Evolutionary conservation across 805 yeast species (phyloP), one percentile per base, ranked within the genome.

Genomic region (Torulaspora maleeae): DNA sequence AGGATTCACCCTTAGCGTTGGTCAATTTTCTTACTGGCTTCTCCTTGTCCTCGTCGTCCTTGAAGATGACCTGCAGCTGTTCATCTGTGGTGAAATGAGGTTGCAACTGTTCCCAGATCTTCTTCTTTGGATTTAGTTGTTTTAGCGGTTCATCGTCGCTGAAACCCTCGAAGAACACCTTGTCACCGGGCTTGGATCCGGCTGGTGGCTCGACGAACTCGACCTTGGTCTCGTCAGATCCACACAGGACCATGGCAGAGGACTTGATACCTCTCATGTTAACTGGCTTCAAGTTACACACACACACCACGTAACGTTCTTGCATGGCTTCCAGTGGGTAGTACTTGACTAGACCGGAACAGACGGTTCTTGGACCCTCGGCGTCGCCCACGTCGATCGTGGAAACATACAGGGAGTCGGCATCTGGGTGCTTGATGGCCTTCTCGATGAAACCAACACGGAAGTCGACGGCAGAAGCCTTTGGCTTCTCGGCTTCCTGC

Each of bases 221-320:
- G 48, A 93, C 96, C 27, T 68, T 68, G 29, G 71, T 72, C 40
- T 77, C 86, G 43, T 74, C 82, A 32, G 96, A 88, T 20, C 89
- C 91, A 76, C 99, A 93, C 57, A 93, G 76, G 38, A 93, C 98
- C 99, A 93, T 93, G 42, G 96, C 99, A 41, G 81, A 73, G 8
- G 97, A 89, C 68, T 88, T 88, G 63, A 93, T 81, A 54, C 99
- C 98, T 73, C 99, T 84, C 99, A 93, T 93, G 61, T 82, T 83
- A 34, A 90, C 99, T 15, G 99, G 99, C 74, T 93, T 93, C 71
- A 93, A 79, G 75, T 95, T 95, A 58, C 97, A 96, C 59, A 93
- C 89, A 46, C 84, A 83, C 37, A 93, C 84, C 41, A 91, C 95
- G 59, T 78, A 78, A 68, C 98, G 83, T 68, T 87, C 79, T 77